Conservation (phyloP, 129 eudicot species). For the Centrapalus pauciflorus region DNA sequence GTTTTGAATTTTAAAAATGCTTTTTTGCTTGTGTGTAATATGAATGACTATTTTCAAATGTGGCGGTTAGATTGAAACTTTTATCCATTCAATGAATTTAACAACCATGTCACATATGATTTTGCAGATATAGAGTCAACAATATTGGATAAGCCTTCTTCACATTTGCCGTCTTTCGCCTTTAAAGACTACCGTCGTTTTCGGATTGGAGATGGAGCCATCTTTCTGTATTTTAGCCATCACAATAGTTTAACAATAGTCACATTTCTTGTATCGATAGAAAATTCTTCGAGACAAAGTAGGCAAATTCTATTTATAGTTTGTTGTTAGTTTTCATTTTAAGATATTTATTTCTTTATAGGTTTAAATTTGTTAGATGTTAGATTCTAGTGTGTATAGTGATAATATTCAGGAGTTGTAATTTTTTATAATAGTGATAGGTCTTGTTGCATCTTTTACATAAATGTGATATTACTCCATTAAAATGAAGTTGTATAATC, state of each 20-base stretch:
- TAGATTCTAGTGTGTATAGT: slow-evolving; percentile 1
- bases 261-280: background rate
- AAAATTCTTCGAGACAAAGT: background rate
- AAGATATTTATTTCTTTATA: background rate
- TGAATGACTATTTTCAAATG: background rate
- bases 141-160: slow-evolving; percentile 12
- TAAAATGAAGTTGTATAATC: background rate
- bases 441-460: background rate
- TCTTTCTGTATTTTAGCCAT: background rate
- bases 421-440: background rate
- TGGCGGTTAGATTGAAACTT: background rate
- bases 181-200: background rate
- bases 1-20: background rate
- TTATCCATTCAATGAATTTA: background rate
- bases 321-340: background rate
- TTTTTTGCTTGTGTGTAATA: background rate
- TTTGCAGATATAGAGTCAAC: slow-evolving; percentile 3
- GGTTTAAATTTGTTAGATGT: background rate
- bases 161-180: background rate
- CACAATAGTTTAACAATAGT: background rate
- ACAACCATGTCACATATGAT: background rate
- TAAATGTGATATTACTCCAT: background rate
- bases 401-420: background rate
- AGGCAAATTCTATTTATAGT: background rate
- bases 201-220: background rate